Conservation (phyloP, 768 basidiomycete species). For the Mycena floridula region DNA sequence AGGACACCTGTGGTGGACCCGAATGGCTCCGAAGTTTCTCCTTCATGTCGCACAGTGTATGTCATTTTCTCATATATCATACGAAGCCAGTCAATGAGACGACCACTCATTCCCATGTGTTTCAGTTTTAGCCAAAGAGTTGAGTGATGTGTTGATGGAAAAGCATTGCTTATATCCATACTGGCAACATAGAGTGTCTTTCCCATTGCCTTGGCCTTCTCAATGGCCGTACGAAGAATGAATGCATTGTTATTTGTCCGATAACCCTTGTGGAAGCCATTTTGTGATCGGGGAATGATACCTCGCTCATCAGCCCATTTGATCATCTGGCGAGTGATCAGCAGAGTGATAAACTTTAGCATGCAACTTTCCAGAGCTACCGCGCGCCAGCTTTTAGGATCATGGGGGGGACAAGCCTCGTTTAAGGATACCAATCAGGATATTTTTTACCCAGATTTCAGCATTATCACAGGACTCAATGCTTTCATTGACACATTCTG, state of each 20-base stretch:
- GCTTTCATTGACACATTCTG: too few species aligned
- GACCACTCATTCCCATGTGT: slow-evolving; percentile 13
- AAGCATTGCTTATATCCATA: slow-evolving; percentile 25
- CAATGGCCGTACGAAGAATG: slow-evolving; percentile 13
- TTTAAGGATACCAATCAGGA: too few species aligned
- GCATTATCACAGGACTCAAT: too few species aligned
- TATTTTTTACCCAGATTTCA: too few species aligned
- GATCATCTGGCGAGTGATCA: background rate
- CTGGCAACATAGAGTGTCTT: slow-evolving; percentile 14
- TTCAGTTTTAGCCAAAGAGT: slow-evolving; percentile 24
- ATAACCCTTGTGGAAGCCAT: slow-evolving; percentile 19
- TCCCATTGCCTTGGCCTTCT: slow-evolving; percentile 6
- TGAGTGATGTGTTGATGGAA: slow-evolving; percentile 24
- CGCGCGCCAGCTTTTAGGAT: background rate
- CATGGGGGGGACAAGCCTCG: too few species aligned
- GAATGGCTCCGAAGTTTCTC: slow-evolving; percentile 10
- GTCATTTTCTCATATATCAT: slow-evolving; percentile 16
- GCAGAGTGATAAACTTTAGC: slow-evolving; percentile 1
- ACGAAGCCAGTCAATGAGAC: slow-evolving; percentile 22
- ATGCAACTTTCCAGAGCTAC: slow-evolving; percentile 1
- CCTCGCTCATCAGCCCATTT: slow-evolving; percentile 9
- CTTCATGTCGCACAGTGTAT: slow-evolving; percentile 12
- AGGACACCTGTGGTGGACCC: slow-evolving; percentile 16
- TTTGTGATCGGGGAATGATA: slow-evolving; percentile 21
- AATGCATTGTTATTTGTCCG: too few species aligned